Base-by-base conservation (phyloP, 1,284 basidiomycete genomes). In the Phaffia rhodozyma region DNA sequence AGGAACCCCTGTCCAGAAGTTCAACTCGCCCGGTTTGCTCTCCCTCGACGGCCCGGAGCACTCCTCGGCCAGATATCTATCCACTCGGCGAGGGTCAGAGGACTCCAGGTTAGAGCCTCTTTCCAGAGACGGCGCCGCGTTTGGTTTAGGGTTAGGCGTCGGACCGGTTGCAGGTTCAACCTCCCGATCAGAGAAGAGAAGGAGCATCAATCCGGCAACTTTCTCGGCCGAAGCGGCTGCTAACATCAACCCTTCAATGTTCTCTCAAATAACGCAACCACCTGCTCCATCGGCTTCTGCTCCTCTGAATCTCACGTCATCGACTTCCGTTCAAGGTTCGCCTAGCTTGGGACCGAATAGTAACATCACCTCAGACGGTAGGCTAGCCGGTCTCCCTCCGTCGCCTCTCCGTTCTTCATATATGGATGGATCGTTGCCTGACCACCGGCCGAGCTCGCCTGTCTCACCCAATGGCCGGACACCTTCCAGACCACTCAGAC, bases 141-240 rank as follows among this genome's bases (percentile, higher is more conserved):
- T 68, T 13, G 69, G 71, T 3, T 29, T 55, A 3, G 73, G 74
- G 1, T 67, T 77, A 30, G 70, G 70, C 52, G 73, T 75, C 5
- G 72, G 13, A 43, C 74, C 1, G 11, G 11, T 49, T 4, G 30
- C 25, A 25, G 32, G 27, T 20, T n/a, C 64, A n/a, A 68, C 66
- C 21, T 70, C 70, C 1, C 73, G 72, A 66, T 74, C 75, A 0
- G 75, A 75, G 20, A 68, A 70, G 47, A 65, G 76, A 52, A 61
- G 75, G 30, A 77, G 75, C 0, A 77, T 77, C 71, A 77, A 77
- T 65, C 76, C 76, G 0, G 73, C 68, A 13, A 73, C 74, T 71
- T 69, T 49, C 21, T 43, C 53, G 25, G 60, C 34, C 11, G 58
- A 60, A 16, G 29, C 38, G n/a, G 49, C 32, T n/a, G 34, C 49